Evolutionary conservation across 169 alveolate species (phyloP).

Genomic region (Cyclospora cayetanensis): DNA sequence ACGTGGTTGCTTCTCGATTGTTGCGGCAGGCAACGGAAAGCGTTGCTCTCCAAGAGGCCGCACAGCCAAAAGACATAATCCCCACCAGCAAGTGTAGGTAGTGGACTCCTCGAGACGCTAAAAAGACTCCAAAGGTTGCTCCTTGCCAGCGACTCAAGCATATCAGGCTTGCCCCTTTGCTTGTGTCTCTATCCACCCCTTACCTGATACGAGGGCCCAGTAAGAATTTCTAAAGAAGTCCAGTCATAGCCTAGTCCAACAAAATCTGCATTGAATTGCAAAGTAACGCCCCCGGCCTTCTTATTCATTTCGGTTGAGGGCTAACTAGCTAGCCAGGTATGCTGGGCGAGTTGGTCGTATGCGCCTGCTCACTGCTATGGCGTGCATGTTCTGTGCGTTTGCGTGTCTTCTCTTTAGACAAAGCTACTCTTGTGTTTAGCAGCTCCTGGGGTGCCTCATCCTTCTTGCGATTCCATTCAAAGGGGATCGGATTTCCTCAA

Average conservation of each 20-base stretch:
- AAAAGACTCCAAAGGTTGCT: no score
- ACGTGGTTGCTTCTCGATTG: neutral
- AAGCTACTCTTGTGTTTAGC: neutral
- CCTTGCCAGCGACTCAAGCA: no score
- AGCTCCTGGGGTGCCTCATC: neutral
- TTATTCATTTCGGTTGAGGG: no score
- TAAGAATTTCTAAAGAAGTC: no score
- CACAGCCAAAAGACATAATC: neutral
- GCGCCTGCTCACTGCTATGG: neutral
- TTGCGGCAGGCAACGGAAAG: neutral
- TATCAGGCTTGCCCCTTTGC: neutral
- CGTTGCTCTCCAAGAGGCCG: neutral
- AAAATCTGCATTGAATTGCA: no score
- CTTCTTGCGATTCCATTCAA: constrained; percentile 3
- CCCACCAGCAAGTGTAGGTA: constrained; percentile 32
- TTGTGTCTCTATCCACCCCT: neutral
- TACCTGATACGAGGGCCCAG: neutral
- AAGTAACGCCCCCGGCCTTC: no score
- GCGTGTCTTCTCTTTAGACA: neutral
- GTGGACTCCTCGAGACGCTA: no score
- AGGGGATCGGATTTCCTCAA: neutral
- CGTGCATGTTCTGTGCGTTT: neutral
- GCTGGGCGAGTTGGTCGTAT: neutral
- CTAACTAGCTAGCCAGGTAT: constrained; percentile 22
- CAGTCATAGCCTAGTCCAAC: no score